phyloP scores from a whole-genome alignment of 441 rosid species.

The Populus hybrid region DNA sequence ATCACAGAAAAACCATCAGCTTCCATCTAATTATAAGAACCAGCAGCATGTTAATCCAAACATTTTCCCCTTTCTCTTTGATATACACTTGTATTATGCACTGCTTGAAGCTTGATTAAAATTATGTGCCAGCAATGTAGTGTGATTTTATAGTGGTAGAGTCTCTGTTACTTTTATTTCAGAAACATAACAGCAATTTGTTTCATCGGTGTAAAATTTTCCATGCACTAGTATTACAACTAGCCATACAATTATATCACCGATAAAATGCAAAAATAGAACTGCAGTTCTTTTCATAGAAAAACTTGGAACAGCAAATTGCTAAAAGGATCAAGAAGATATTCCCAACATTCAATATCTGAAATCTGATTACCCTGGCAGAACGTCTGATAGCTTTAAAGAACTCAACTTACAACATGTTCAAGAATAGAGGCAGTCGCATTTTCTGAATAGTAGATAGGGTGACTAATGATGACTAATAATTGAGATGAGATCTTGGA shows the following conservation, averaged over 20 bases:
- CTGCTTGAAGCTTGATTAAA: background rate
- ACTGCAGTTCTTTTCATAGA: background rate
- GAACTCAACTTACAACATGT: background rate
- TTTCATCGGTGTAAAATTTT: background rate
- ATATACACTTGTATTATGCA: background rate
- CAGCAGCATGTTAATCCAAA: background rate
- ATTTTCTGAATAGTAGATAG: background rate
- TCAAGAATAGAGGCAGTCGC: background rate
- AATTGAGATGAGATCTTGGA: background rate
- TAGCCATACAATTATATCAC: background rate
- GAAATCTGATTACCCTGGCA: background rate
- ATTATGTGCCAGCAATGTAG: background rate
- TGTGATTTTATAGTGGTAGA: background rate
- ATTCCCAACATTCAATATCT: background rate
- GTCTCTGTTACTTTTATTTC: background rate
- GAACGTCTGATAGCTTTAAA: background rate
- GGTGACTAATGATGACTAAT: background rate
- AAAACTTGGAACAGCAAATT: background rate
- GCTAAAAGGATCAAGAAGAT: background rate
- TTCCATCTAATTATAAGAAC: slow-evolving; percentile 8
- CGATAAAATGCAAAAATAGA: background rate
- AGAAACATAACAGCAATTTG: background rate
- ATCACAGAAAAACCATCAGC: background rate
- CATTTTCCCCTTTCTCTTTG: background rate
- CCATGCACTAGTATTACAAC: background rate